Conservation (phyloP, 1,284 basidiomycete genomes). For the Psilocybe mexicana region DNA sequence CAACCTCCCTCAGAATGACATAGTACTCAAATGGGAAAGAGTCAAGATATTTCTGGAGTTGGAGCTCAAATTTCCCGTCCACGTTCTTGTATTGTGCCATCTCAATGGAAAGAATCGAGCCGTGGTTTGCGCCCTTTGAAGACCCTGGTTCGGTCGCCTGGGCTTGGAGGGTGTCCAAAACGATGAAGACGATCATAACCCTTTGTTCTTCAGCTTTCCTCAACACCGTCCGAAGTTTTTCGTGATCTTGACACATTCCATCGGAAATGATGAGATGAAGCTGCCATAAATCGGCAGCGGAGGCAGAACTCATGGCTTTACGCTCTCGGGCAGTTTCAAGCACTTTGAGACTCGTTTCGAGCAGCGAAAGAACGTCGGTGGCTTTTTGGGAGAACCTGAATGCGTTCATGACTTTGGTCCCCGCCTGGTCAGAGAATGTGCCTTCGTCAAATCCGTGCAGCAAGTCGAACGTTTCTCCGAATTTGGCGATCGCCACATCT, state of each 20-base stretch:
- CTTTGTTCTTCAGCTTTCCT: slow-evolving; percentile 88
- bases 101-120: slow-evolving; percentile 93
- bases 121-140: slow-evolving; percentile 37
- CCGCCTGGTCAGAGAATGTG: slow-evolving; percentile 77
- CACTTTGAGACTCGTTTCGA: slow-evolving; percentile 82
- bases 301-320: slow-evolving; percentile 56
- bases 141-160: slow-evolving; percentile 25
- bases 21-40: slow-evolving; percentile 99
- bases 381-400: slow-evolving; percentile 92
- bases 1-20: slow-evolving; percentile 89
- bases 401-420: slow-evolving; percentile 78
- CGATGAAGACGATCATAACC: slow-evolving; percentile 96
- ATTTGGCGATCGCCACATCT: slow-evolving; percentile 90
- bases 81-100: slow-evolving; percentile 86
- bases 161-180: slow-evolving; percentile 85
- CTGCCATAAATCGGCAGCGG: slow-evolving; percentile 93
- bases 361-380: slow-evolving; percentile 85
- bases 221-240: slow-evolving; percentile 77
- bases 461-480: slow-evolving; percentile 87
- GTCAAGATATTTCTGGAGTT: slow-evolving; percentile 90
- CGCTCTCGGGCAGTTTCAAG: slow-evolving; percentile 77
- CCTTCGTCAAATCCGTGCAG: slow-evolving; percentile 85
- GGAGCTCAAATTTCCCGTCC: slow-evolving; percentile 87
- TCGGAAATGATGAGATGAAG: slow-evolving; percentile 98
- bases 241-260: slow-evolving; percentile 97